These are phyloP conservation scores for Trichosporon sp. DNA, from an alignment of 1,284 basidiomycete genomes.

Conservation along the genomic window DNA sequence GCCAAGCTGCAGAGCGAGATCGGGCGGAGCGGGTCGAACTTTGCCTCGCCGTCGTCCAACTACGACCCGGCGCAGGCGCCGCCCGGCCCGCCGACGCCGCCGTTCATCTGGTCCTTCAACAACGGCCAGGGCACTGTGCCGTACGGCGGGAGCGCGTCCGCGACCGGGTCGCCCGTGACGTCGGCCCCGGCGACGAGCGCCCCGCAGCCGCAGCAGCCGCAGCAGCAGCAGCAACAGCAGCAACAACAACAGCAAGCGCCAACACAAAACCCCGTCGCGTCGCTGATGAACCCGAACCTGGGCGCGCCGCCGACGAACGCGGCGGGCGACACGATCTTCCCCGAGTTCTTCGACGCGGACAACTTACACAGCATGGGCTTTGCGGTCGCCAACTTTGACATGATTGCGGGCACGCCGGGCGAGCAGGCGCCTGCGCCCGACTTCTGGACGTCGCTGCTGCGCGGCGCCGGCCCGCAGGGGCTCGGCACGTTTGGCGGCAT, in stretches of 20 bases:
- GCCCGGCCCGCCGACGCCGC: conserved; percentile 9
- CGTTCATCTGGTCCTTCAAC: conserved; percentile 9
- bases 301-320: background rate
- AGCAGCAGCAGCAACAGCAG: background rate
- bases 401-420: conserved; percentile 8
- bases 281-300: background rate
- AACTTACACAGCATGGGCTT: conserved; percentile 21
- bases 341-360: conserved; percentile 19
- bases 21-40: background rate
- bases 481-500: conserved; percentile 11
- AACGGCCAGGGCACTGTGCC: conserved; percentile 8
- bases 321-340: background rate
- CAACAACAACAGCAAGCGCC: background rate
- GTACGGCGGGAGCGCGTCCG: background rate
- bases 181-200: background rate
- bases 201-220: background rate
- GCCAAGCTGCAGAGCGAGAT: conserved; percentile 8
- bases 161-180: background rate
- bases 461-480: conserved; percentile 6
- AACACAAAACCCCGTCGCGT: background rate
- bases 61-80: background rate
- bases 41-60: background rate
- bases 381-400: conserved; percentile 23
- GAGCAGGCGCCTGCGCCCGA: conserved; percentile 9
- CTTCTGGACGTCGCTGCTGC: conserved; percentile 19